A percentile compares a stretch with the other conserved stretches of the same genome.
phyloP scores from a whole-genome alignment of 164 flowering plant species.

The Macadamia integrifolia region DNA sequence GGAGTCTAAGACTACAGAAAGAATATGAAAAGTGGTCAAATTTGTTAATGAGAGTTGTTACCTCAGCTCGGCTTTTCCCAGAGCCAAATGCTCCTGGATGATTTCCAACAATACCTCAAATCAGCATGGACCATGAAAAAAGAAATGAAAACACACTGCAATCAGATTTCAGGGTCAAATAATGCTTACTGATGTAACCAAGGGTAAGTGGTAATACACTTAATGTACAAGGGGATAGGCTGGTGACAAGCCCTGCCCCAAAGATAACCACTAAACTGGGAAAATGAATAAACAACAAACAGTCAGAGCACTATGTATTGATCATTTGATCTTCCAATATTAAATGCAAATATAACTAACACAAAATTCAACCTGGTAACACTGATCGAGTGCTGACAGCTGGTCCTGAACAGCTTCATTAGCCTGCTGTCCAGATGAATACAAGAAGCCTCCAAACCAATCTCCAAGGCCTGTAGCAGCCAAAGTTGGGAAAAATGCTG shows the following conservation, averaged over 20 bases:
- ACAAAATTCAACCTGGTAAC: slow-evolving; percentile 59
- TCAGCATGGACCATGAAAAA: neutral
- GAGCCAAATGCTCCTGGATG: no score
- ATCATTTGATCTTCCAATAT: neutral
- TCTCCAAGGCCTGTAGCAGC: slow-evolving; percentile 77
- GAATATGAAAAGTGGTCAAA: no score
- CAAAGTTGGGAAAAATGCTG: slow-evolving; percentile 39
- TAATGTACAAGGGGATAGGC: slow-evolving; percentile 92
- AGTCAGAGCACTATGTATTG: neutral
- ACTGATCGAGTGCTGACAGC: slow-evolving; percentile 66
- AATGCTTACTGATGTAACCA: slow-evolving; percentile 82
- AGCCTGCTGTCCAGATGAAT: slow-evolving; percentile 87
- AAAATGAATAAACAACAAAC: neutral
- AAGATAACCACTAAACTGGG: slow-evolving; percentile 79
- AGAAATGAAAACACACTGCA: neutral
- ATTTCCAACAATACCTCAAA: no score
- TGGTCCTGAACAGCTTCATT: slow-evolving; percentile 91
- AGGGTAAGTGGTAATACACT: slow-evolving; percentile 94
- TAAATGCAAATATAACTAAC: neutral
- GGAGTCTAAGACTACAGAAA: no score
- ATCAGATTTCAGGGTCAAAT: neutral
- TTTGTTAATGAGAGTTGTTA: no score
- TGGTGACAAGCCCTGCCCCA: slow-evolving; percentile 97
- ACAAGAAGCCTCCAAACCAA: slow-evolving; percentile 79
- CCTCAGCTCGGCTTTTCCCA: no score